Base-by-base conservation (phyloP, 345 rosid genomes). In the Gossypium turneri region DNA sequence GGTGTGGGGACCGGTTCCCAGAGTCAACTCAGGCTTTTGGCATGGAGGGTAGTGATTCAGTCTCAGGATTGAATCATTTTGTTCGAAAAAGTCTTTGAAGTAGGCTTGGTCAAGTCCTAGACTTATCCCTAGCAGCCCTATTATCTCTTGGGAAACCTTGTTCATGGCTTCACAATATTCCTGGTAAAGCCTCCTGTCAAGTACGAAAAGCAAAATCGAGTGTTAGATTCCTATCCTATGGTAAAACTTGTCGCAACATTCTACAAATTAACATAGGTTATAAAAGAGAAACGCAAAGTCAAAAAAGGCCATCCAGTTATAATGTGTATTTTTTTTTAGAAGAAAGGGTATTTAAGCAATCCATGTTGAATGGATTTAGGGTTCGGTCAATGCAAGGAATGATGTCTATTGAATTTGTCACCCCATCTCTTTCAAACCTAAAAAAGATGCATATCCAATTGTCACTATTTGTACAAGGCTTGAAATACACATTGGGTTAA, bases 1-100 rank as follows among this genome's bases (percentile, higher is more conserved):
- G 10, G 90, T 87, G 70, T 90, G 92, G 75, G 95, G 92, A 17
- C 95, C 92, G 0, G 91, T 90, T 67, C 92, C 92, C 3, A 90
- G 75, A 10, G 91, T 84, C 57, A 82, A 81, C 12, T 88, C 79
- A 4, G 95, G 91, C 65, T 79, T 82, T 70, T 82, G 90, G 74
- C 95, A 90, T 4, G 88, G 87, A 0, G 92, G 92, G 19, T 90
- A 88, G 81, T 83, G 81, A 60, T 90, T 90, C 16, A 90, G 60
- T 69, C 95, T 84, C 91, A 90, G 82, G 75, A 90, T 86, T 3
- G 95, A 90, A 67, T 90, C 92, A 19, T 87, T 82, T 16, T 75
- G 91, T 64, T 73, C 65, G 52, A 86, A 90, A 64, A 84, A 87
- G 6, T 88, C 86, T 79, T 81, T 80, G 76, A 87, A 87, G 67